Percentiles rank a stretch among this genome's conserved stretches.
These are phyloP conservation scores for Colletotrichum zoysiae DNA, from an alignment of 2,329 filamentous ascomycete genomes.

Conservation along the genomic window DNA sequence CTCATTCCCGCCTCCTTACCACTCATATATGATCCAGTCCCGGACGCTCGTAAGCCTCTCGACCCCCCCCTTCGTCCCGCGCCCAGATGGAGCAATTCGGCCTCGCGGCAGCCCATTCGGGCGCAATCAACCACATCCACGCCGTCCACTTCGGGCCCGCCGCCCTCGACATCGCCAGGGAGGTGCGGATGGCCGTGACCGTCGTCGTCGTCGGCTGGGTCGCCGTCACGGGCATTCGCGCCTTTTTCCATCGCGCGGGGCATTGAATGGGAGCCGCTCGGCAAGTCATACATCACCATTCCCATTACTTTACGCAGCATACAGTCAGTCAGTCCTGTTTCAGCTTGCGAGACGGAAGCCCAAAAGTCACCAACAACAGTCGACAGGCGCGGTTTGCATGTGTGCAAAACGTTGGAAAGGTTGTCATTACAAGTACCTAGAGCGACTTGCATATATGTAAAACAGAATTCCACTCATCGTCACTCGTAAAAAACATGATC, in stretches of 20 bases:
- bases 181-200: slow-evolving; percentile 30
- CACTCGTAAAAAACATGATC: slow-evolving; percentile 26
- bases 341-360: background rate
- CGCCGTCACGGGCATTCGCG: slow-evolving; percentile 31
- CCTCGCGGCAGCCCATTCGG: slow-evolving; percentile 29
- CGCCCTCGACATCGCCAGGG: slow-evolving; percentile 22
- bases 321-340: background rate
- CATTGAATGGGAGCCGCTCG: background rate
- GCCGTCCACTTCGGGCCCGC: slow-evolving; percentile 29
- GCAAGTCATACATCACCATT: background rate
- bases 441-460: slow-evolving; percentile 18
- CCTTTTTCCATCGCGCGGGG: slow-evolving; percentile 5
- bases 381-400: no score
- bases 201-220: slow-evolving; percentile 37
- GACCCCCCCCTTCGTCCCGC: background rate
- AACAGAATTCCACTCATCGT: slow-evolving; percentile 12
- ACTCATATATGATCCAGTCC: background rate
- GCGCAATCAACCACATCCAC: slow-evolving; percentile 38
- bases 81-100: slow-evolving; percentile 35
- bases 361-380: background rate
- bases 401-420: background rate
- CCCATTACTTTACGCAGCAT: background rate
- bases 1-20: background rate
- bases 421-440: slow-evolving; percentile 36
- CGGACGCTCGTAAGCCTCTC: background rate